These are phyloP conservation scores for Myxozyma lipomycoides DNA, from an alignment of 805 yeast genomes.

Conservation along the genomic window DNA sequence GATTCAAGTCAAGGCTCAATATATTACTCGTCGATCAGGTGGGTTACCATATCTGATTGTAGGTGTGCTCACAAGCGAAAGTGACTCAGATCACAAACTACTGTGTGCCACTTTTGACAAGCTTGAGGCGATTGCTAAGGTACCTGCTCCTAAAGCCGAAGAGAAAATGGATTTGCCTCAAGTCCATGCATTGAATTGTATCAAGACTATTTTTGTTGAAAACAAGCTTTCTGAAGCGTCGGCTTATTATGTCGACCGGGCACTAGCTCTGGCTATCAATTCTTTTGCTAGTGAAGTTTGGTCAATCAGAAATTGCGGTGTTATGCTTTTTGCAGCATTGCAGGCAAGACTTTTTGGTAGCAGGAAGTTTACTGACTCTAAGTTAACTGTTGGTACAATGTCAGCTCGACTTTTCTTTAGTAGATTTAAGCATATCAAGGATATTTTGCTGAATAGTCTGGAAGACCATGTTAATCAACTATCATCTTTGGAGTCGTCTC, in stretches of 20 bases:
- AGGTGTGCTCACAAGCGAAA: slow-evolving; percentile 60
- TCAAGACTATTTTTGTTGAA: slow-evolving; percentile 70
- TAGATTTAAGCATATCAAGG: slow-evolving; percentile 52
- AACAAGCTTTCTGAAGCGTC: slow-evolving; percentile 56
- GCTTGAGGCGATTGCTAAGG: slow-evolving; percentile 53
- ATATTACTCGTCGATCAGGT: slow-evolving; percentile 85
- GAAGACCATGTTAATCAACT: slow-evolving; percentile 29
- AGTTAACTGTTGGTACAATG: slow-evolving; percentile 33
- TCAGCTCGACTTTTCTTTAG: slow-evolving; percentile 70
- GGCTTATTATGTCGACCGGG: slow-evolving; percentile 50
- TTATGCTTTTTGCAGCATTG: slow-evolving; percentile 84
- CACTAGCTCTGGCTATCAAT: slow-evolving; percentile 56
- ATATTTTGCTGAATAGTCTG: slow-evolving; percentile 42
- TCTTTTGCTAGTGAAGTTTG: slow-evolving; percentile 66
- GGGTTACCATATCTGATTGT: slow-evolving; percentile 81
- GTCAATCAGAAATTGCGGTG: slow-evolving; percentile 88
- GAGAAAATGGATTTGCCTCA: slow-evolving; percentile 77
- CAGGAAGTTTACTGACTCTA: slow-evolving; percentile 38
- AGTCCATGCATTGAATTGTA: slow-evolving; percentile 88
- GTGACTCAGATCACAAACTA: slow-evolving; percentile 38
- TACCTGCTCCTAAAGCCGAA: slow-evolving; percentile 46
- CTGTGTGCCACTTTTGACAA: slow-evolving; percentile 49
- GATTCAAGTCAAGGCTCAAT: slow-evolving; percentile 56
- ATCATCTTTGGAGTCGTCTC: slow-evolving; percentile 27
- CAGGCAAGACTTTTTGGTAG: slow-evolving; percentile 77